Conservation (phyloP, 257 asterid genomes). For the Ligustrum vulgare region DNA sequence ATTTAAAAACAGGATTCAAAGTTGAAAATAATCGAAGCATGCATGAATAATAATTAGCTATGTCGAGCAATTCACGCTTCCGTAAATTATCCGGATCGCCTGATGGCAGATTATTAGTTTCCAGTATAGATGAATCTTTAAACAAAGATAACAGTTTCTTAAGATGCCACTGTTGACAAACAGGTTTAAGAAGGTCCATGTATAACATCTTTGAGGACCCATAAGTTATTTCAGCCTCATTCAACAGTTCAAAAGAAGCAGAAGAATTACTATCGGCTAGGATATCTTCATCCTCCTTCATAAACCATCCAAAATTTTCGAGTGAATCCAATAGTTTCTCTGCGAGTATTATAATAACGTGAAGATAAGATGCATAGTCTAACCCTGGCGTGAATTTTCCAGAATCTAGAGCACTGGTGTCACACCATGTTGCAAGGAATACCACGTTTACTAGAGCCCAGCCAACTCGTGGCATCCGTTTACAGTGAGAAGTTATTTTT, state of each 20-base stretch:
- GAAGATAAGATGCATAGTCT: slow-evolving; percentile 64
- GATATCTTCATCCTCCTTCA: slow-evolving; percentile 45
- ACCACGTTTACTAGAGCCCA: slow-evolving; percentile 87
- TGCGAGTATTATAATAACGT: slow-evolving; percentile 54
- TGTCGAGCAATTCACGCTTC: slow-evolving; percentile 52
- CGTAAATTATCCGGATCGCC: slow-evolving; percentile 28
- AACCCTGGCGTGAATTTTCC: slow-evolving; percentile 64
- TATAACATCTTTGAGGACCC: slow-evolving; percentile 60
- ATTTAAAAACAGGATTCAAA: slow-evolving; percentile 66
- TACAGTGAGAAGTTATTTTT: slow-evolving; percentile 32
- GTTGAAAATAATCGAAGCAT: slow-evolving; percentile 71
- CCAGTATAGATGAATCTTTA: slow-evolving; percentile 36
- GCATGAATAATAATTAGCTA: slow-evolving; percentile 77
- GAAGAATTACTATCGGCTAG: slow-evolving; percentile 38
- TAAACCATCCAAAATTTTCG: slow-evolving; percentile 45
- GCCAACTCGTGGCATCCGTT: slow-evolving; percentile 64
- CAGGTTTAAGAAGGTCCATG: slow-evolving; percentile 66
- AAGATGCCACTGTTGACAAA: slow-evolving; percentile 84
- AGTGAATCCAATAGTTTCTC: slow-evolving; percentile 58
- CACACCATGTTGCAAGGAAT: slow-evolving; percentile 67
- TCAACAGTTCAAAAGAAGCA: slow-evolving; percentile 39
- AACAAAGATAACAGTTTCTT: slow-evolving; percentile 56
- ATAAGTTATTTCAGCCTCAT: slow-evolving; percentile 42
- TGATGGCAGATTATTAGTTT: slow-evolving; percentile 33
- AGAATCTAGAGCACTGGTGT: slow-evolving; percentile 37